Base-by-base conservation (phyloP, 1,139 yeast genomes). In the Scheffersomyces insectosa region DNA sequence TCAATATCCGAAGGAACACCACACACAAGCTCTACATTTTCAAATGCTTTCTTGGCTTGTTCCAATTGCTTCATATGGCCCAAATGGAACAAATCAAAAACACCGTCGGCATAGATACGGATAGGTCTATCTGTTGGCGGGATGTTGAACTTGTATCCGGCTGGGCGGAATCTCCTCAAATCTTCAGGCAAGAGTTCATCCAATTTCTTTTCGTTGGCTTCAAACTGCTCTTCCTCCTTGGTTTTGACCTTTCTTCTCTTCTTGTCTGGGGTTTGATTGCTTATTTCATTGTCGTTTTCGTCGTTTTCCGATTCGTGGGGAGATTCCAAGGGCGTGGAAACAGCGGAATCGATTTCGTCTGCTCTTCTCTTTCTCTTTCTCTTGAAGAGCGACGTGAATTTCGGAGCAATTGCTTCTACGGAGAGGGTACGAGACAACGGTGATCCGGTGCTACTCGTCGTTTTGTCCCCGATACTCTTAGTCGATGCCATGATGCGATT, bases 51-150 rank as follows among this genome's bases (percentile, higher is more conserved):
- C 59, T 93, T 91, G 52, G 98, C 91, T 68, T 93, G 99, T 62
- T 93, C 57, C 57, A 93, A 75, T 64, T 93, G 99, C 59, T 88
- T 83, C 98, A 93, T 93, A 63, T 93, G 99, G 20, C 99, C 99
- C 59, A 93, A 68, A 66, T 93, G 99, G 69, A 93, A 93, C 52
- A 93, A 73, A 67, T 93, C 99, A 71, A 93, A 93, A 16, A 93
- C 97, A 39, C 99, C 99, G 65, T 93, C 99, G 5, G 99, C 99
- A 61, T 93, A 93, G 20, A 93, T 80, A 49, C 99, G 78, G 32
- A 93, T 83, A 1, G 97, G 93, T 47, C 97, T 77, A 60, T 86
- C 96, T 11, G 66, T 71, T 1, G 97, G 95, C 3, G 99, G 99
- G 25, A 84, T 55, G 54, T 88, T 89, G 66, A 93, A 82, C 52